Evolutionary conservation across 176 grass and related monocot species (phyloP).

Genomic region (Neostapfia colusana): DNA sequence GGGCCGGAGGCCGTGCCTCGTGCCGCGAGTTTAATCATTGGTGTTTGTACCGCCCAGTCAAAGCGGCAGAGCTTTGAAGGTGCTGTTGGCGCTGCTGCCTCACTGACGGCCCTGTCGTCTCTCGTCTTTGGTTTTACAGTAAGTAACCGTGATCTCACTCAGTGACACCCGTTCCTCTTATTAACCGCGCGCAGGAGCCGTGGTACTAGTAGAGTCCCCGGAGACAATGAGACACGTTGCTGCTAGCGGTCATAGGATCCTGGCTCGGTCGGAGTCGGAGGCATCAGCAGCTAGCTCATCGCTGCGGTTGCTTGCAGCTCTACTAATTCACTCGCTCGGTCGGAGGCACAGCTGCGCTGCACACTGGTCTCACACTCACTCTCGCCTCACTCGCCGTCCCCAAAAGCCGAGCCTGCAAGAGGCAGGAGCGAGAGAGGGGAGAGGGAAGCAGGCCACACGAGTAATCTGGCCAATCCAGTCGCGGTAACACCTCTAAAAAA

Average conservation of each 20-base stretch:
- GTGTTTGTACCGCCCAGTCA: constrained; percentile 30
- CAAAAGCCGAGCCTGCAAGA: constrained; percentile 52
- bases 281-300: too few species aligned
- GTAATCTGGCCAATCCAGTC: constrained; percentile 66
- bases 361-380: not conserved
- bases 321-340: too few species aligned
- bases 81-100: constrained; percentile 5
- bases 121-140: not conserved
- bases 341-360: constrained; percentile 6
- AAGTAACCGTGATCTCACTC: not conserved
- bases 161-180: constrained; percentile 12
- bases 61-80: constrained; percentile 31
- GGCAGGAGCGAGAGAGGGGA: too few species aligned
- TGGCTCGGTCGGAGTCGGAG: too few species aligned
- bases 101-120: constrained; percentile 23
- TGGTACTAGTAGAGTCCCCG: too few species aligned
- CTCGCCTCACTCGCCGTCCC: constrained; percentile 27
- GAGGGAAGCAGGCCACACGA: constrained; percentile 5
- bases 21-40: too few species aligned
- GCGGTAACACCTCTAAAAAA: too few species aligned
- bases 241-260: too few species aligned
- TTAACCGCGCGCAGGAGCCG: too few species aligned
- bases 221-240: too few species aligned
- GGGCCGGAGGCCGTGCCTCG: too few species aligned
- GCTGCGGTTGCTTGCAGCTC: too few species aligned